phyloP scores from a whole-genome alignment of 1,284 basidiomycete species.

The Mycosarcoma maydis region DNA sequence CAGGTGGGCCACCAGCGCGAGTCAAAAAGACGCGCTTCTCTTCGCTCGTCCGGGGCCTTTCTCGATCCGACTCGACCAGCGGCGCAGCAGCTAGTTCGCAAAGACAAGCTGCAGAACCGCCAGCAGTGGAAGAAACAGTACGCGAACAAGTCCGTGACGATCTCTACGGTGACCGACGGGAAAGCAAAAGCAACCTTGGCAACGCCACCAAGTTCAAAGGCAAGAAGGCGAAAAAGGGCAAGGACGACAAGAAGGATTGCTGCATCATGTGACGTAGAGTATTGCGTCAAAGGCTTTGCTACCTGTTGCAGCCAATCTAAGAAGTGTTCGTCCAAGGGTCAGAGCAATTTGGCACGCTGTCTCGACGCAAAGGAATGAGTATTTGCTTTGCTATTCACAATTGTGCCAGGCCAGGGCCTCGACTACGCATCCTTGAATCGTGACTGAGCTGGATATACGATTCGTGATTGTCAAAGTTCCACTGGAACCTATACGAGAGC shows the following conservation, averaged over 20 bases:
- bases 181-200: background rate
- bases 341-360: too few relatives aligned
- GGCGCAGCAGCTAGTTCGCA: background rate
- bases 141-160: constrained; percentile 33
- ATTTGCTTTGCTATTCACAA: too few relatives aligned
- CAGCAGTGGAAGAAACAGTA: constrained; percentile 1
- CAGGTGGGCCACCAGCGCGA: background rate
- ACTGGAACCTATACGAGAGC: background rate
- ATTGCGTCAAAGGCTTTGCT: background rate
- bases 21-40: constrained; percentile 35
- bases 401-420: too few relatives aligned
- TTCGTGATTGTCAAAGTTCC: background rate
- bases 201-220: constrained; percentile 6
- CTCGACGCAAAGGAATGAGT: too few relatives aligned
- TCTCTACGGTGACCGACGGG: constrained; percentile 32
- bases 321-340: too few relatives aligned
- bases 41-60: constrained; percentile 13
- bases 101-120: too few relatives aligned
- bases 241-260: constrained; percentile 42
- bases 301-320: too few relatives aligned
- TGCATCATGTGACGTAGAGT: constrained; percentile 25
- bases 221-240: constrained; percentile 17
- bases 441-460: too few relatives aligned
- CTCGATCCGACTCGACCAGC: background rate
- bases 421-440: too few relatives aligned